These are phyloP conservation scores for Isatis tinctoria DNA, from an alignment of 345 rosid genomes.

Conservation along the genomic window DNA sequence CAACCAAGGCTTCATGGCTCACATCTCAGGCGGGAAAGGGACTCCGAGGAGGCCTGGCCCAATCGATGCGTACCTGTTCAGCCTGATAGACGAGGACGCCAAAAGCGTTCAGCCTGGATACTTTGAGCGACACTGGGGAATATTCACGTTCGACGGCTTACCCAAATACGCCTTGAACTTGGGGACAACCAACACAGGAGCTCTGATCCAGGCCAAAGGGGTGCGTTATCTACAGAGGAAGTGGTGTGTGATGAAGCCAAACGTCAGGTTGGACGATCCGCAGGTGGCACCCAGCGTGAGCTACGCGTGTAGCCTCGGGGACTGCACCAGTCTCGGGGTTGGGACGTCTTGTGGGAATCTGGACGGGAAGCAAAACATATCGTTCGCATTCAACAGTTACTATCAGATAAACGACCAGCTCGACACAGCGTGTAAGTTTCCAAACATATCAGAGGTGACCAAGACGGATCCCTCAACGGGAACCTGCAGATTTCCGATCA, in stretches of 20 bases:
- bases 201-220: conserved; percentile 49
- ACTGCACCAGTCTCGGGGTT: conserved; percentile 84
- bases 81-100: conserved; percentile 79
- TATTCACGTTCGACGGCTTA: conserved; percentile 65
- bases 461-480: conserved; percentile 55
- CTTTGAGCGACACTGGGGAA: conserved; percentile 90
- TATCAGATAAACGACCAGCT: conserved; percentile 75
- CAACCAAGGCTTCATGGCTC: conserved; percentile 82
- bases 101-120: conserved; percentile 86
- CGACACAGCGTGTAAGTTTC: conserved; percentile 73
- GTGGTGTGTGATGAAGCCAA: conserved; percentile 82
- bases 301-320: conserved; percentile 74
- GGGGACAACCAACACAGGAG: conserved; percentile 72
- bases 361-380: conserved; percentile 58
- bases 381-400: conserved; percentile 89
- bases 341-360: conserved; percentile 77
- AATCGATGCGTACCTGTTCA: conserved; percentile 71
- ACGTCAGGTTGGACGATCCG: conserved; percentile 62
- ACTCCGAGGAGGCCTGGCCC: conserved; percentile 80
- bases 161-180: conserved; percentile 72
- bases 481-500: conserved; percentile 55
- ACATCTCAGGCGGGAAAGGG: conserved; percentile 70
- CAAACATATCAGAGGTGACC: conserved; percentile 55
- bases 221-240: conserved; percentile 48
- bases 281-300: conserved; percentile 61